A percentile compares a stretch with the other conserved stretches of the same genome.
phyloP scores from a whole-genome alignment of 495 filamentous ascomycete genomes.

The Xylaria sp. region DNA sequence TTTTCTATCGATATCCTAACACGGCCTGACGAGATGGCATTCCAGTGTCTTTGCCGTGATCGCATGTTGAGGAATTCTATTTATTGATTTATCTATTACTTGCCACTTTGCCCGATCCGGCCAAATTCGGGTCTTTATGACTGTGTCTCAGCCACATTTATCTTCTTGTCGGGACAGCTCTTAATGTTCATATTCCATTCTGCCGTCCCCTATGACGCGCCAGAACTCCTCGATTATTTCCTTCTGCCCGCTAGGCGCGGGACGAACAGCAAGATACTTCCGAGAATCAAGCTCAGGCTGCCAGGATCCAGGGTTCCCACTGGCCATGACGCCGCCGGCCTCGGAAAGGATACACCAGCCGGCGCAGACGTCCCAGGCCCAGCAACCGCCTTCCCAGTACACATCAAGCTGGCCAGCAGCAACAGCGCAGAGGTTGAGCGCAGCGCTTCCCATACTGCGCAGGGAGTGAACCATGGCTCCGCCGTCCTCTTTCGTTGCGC shows the following conservation, averaged over 20 bases:
- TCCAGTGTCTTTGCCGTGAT: not conserved
- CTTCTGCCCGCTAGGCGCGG: constrained; percentile 69
- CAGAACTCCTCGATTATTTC: constrained; percentile 85
- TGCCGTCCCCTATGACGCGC: constrained; percentile 58
- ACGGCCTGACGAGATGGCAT: not conserved
- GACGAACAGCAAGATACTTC: constrained; percentile 79
- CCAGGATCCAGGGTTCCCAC: constrained; percentile 82
- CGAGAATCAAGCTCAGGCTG: constrained; percentile 75
- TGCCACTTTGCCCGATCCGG: constrained; percentile 19
- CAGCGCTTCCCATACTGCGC: constrained; percentile 77
- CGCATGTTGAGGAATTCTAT: constrained; percentile 9
- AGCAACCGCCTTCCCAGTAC: constrained; percentile 95
- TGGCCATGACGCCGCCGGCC: constrained; percentile 80
- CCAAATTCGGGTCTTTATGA: not conserved
- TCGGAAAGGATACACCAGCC: constrained; percentile 89
- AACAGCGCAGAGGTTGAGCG: constrained; percentile 82
- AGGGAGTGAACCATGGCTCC: constrained; percentile 87
- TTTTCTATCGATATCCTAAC: not conserved
- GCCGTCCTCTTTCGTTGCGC: constrained; percentile 64
- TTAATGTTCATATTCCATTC: constrained; percentile 59
- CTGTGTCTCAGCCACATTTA: constrained; percentile 13
- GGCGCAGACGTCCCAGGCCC: constrained; percentile 94
- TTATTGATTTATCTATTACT: constrained; percentile 21
- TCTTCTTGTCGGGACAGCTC: not conserved
- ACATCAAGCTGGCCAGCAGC: constrained; percentile 79